A percentile compares a stretch with the other conserved stretches of the same genome.
phyloP scores from a whole-genome alignment of 805 yeast species.

The Starmerella potacharoeniae region DNA sequence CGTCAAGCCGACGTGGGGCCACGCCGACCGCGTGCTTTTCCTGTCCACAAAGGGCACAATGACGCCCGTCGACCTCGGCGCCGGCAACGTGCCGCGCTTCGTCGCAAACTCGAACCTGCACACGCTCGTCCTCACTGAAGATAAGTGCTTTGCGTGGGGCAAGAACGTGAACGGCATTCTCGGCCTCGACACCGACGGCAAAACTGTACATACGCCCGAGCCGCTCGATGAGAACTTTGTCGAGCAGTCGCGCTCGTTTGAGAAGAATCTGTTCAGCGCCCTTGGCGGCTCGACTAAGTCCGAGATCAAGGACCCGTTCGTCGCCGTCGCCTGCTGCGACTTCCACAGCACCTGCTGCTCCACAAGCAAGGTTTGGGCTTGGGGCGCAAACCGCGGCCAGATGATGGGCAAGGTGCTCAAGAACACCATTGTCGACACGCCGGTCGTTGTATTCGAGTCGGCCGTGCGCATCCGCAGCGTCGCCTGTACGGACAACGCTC shows the following conservation, averaged over 20 bases:
- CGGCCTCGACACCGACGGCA: conserved; percentile 17
- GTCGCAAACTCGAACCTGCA: conserved; percentile 17
- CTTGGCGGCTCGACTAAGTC: conserved; percentile 1
- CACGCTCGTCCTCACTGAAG: conserved; percentile 15
- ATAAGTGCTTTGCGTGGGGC: conserved; percentile 23
- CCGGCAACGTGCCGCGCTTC: conserved; percentile 1
- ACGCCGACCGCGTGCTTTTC: neutral
- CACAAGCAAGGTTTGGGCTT: conserved; percentile 14
- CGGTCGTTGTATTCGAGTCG: conserved; percentile 9
- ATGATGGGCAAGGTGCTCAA: conserved; percentile 13
- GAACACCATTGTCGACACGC: conserved; percentile 9
- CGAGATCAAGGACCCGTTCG: conserved; percentile 9
- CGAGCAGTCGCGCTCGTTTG: conserved; percentile 1
- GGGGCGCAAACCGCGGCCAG: conserved; percentile 24
- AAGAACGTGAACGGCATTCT: conserved; percentile 19
- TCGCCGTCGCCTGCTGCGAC: conserved; percentile 17
- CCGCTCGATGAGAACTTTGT: conserved; percentile 11
- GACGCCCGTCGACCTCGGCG: conserved; percentile 2
- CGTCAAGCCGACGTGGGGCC: conserved; percentile 7
- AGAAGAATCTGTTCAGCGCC: conserved; percentile 17
- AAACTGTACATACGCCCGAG: conserved; percentile 11
- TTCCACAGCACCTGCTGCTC: conserved; percentile 11
- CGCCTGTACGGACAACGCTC: conserved; percentile 14
- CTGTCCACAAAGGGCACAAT: neutral
- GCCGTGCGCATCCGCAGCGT: conserved; percentile 12